Conservation (phyloP, 2,329 filamentous ascomycete species). For the Diaporthe longicolla region DNA sequence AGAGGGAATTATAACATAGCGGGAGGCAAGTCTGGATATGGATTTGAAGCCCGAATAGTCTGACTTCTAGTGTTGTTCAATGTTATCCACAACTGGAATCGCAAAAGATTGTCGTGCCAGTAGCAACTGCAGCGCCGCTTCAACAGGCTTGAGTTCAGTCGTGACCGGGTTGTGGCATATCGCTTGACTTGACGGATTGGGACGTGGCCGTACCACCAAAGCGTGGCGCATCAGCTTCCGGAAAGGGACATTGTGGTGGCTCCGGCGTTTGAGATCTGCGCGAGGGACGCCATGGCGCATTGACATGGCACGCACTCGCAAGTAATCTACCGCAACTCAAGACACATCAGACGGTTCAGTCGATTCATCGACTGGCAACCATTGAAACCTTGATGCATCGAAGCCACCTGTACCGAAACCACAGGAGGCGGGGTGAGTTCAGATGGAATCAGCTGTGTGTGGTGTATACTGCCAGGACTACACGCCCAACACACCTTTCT, state of each 20-base stretch:
- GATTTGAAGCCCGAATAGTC: conserved; percentile 13
- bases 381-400: conserved; percentile 35
- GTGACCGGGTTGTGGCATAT: conserved; percentile 6
- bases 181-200: conserved; percentile 29
- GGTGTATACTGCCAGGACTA: neutral
- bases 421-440: conserved; percentile 33
- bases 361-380: conserved; percentile 23
- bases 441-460: conserved; percentile 29
- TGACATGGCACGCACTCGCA: conserved; percentile 23
- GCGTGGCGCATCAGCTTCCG: conserved; percentile 27
- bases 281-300: conserved; percentile 25
- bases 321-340: conserved; percentile 12
- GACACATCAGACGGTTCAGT: conserved; percentile 16
- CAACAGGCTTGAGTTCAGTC: neutral
- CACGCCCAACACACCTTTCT: neutral
- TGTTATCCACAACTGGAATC: neutral
- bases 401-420: conserved; percentile 25
- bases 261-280: conserved; percentile 33
- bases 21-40: neutral
- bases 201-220: conserved; percentile 12
- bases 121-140: conserved; percentile 7
- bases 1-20: neutral
- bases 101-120: conserved; percentile 10
- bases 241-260: conserved; percentile 27
- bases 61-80: neutral